Evolutionary conservation across 805 yeast genomes (phyloP).

Genomic region (Priceomyces melissophilus): DNA sequence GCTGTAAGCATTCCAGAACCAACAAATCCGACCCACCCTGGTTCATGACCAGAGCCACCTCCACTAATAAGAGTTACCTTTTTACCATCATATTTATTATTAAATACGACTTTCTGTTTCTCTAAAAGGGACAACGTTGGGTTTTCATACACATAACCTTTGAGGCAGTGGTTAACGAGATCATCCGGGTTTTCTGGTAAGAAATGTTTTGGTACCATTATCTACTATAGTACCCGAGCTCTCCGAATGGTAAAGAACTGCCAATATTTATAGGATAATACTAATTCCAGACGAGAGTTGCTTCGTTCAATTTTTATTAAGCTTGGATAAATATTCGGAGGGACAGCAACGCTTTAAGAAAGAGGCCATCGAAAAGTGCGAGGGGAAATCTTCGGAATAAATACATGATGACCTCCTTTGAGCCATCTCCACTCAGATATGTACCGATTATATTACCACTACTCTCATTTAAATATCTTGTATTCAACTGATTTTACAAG

Average conservation of each 20-base stretch:
- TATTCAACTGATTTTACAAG: too few relatives aligned
- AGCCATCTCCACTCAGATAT: not conserved
- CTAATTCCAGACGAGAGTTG: too few relatives aligned
- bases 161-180: constrained; percentile 36
- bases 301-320: not conserved
- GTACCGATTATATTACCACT: not conserved
- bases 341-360: not conserved
- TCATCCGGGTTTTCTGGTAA: constrained; percentile 31
- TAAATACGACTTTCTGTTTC: constrained; percentile 36
- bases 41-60: constrained; percentile 45
- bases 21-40: constrained; percentile 40
- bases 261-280: too few relatives aligned
- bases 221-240: not conserved
- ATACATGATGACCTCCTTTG: not conserved
- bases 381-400: constrained; percentile 2
- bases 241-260: not conserved
- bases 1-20: constrained; percentile 37
- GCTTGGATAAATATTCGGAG: constrained; percentile 2
- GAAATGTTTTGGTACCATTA: constrained; percentile 31
- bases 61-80: constrained; percentile 35
- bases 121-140: constrained; percentile 32
- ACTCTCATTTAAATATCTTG: not conserved
- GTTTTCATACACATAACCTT: constrained; percentile 38
- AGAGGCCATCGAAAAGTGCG: not conserved
- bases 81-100: constrained; percentile 20